Base-by-base conservation (phyloP, 768 basidiomycete species). In the Hydnomerulius pinastri region DNA sequence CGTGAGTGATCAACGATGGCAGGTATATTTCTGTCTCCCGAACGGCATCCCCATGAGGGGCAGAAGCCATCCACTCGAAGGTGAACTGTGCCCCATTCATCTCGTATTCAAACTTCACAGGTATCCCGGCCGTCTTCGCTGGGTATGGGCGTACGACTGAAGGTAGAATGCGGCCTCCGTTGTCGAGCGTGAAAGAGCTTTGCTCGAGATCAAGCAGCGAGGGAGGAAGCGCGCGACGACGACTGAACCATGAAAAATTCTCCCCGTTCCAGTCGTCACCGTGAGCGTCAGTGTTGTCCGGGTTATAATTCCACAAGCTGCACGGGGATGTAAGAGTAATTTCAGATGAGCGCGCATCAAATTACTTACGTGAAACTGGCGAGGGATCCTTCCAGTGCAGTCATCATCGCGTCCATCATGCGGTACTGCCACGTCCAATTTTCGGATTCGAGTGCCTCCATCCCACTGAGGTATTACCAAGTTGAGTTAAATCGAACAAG, bases 201-300 rank as follows among this genome's bases (percentile, higher is more conserved):
- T 90, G 89, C 8, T 79, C 76, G 48, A 79, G 76, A 55, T 77
- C 78, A 11, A 87, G 73, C 33, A 83, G 62, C 0, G 77, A 78
- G 0, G 76, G 62, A 1, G 80, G 86, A 43, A 82, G 71, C 1
- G 79, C 83, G 13, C 86, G 81, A 29, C 66, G 70, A 36, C 73
- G 71, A 60, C 83, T 84, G 77, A 92, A 98, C 91, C 92, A 97
- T 1, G 92, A 93, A 65, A 99, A 98, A 71, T 95, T 97, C 69
- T 99, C 95, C 46, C 90, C 92, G 59, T 95, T 96, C 95, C 95
- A 97, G 64, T 85, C 70, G 64, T 98, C 95, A 13, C 96, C 96
- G 21, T 68, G 59, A 15, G 67, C 59, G 65, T 98, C 94, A 32
- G 79, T 77, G 69, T 98, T 98, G 44, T 77, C 73, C 0, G 95